Evolutionary conservation across 768 basidiomycete genomes (phyloP), one percentile per base, ranked within the genome.

Genomic region (Mrakia blollopis): DNA sequence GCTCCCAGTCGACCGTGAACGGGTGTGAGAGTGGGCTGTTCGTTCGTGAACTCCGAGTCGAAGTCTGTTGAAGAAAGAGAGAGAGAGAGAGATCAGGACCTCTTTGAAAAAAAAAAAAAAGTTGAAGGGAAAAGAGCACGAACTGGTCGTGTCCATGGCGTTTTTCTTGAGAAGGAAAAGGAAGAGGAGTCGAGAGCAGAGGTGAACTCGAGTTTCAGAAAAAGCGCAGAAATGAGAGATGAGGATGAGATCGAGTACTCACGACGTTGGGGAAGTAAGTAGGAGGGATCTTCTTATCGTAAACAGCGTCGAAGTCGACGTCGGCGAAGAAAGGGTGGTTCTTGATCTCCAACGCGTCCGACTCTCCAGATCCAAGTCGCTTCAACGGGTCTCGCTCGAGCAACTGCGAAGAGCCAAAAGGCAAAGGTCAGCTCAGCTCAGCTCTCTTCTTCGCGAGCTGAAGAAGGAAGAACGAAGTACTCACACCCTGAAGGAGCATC

Each of bases 321-420:
- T 98, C 97, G 84, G 95, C 94, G 88, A 99, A 99, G 89, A 98
- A 99, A 5, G 94, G 89, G 82, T 98, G 97, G 74, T 89, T 87
- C 85, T 99, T 99, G 86, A 99, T 96, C 80, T 98, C 96, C 81
- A 93, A 92, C 1, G 97, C 97, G 80, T 98, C 97, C 77, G 89
- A 89, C 82, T 94, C 92, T 25, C 90, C 90, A 35, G 94, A 92
- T 41, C 97, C 97, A 14, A 99, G 88, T 76, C 97, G 92, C 39
- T 93, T 92, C 35, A 85, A 83, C 39, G 97, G 95, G 81, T 99
- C 96, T 65, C 96, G 90, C 0, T 93, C 96, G 79, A 99, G 86
- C 35, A 99, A 86, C 95, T 98, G 79, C 39, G 73, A 75, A 16
- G 47, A 50, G 28, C 35, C 23, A 47, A 62, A 60, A 50, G 30